Evolutionary conservation across 148 eudicot species (phyloP).

Genomic region (Heliosperma pusillum): DNA sequence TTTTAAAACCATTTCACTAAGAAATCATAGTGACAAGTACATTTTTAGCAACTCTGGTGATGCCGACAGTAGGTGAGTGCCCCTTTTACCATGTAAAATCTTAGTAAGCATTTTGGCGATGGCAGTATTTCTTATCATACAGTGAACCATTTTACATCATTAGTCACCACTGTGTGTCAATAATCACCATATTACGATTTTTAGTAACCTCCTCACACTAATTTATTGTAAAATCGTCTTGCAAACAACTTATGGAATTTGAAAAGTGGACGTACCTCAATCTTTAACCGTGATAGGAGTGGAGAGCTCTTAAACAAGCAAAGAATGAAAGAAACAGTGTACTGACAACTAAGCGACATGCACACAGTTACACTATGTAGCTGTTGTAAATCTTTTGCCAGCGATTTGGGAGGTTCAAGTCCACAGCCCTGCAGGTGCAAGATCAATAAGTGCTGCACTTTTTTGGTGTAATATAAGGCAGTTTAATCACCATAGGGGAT

Average conservation of each 20-base stretch:
- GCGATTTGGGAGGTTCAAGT: conserved; percentile 10
- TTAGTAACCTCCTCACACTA: no score
- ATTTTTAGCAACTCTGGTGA: no score
- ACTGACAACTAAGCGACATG: neutral
- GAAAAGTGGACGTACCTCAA: conserved; percentile 7
- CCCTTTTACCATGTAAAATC: neutral
- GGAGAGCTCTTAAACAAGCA: conserved; percentile 13
- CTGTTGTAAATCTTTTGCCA: neutral
- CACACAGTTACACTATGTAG: conserved; percentile 1
- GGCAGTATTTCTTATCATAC: neutral
- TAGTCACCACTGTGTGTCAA: no score
- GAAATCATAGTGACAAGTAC: neutral
- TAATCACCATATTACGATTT: no score
- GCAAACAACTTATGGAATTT: neutral
- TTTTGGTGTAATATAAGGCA: neutral
- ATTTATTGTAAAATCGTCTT: neutral
- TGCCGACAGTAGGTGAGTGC: no score
- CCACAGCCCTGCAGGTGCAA: conserved; percentile 1
- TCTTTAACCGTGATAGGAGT: neutral
- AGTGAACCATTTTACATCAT: neutral
- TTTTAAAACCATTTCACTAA: no score
- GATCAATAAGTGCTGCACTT: neutral
- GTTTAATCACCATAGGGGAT: neutral
- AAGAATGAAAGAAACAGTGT: neutral
- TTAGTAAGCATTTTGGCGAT: neutral